Evolutionary conservation across 208 protist species (phyloP), one percentile per base, ranked within the genome.

Genomic region (Wallacemonas sp.): DNA sequence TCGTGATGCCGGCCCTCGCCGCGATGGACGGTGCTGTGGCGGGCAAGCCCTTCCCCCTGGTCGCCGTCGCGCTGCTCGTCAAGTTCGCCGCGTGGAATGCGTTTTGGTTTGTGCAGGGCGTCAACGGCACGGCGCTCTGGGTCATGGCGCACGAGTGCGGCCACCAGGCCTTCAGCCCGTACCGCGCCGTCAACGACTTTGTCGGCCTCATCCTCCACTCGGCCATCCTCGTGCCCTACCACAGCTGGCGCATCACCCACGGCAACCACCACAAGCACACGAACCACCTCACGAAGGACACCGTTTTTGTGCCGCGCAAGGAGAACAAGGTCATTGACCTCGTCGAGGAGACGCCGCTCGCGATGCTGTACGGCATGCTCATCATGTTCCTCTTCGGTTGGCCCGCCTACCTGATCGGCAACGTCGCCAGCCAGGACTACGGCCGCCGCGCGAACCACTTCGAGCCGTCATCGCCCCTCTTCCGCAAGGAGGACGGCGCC

Each of bases 71-170:
- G 1, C 42, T 46, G 48, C 26, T 74, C 14, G 61, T 82, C 23
- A 79, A 82, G 54, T 72, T 82, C n/a, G 31, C 52, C 25, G 44
- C 57, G 29, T 97, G 89, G 87, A 77, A 66, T 33, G 46, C 71
- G 26, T 97, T 89, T 57, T 94, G 88, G 85, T 88, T 93, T 67
- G 70, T 93, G 20, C 86, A 96, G 68, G 94, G 95, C 39, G 66
- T 92, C 23, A 93, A 84, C 69, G 70, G 74, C 50, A 97, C 94
- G 1, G 94, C 87, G 10, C 33, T 98, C 1, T 98, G 96, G 95
- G 93, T 98, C 7, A 38, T 98, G 5, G 95, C 89, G 4, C 97
- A 98, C 65, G 97, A 98, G 76, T 98, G 97, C 70, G 97, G 97
- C 26, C 97, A 98, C 70, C 82, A 94, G 42, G 92, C 82, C 57